Percentiles rank a stretch among this genome's conserved stretches.
Conservation (phyloP, 768 basidiomycete genomes). For the Gloeophyllum trabeum region DNA sequence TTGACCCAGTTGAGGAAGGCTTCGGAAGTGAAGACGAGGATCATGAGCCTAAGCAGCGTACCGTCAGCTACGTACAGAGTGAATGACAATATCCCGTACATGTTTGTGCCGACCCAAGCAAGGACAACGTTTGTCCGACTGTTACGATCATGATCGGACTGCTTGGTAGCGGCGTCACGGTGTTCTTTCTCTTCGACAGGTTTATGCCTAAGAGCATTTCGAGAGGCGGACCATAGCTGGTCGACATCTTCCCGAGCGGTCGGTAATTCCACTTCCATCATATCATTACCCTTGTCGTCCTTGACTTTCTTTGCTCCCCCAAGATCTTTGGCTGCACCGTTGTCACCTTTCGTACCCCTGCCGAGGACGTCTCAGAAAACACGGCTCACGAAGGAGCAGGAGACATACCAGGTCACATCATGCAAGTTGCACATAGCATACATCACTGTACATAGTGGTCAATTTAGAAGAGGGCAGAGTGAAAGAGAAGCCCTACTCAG, state of each 20-base stretch:
- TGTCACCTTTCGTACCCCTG: slow-evolving; percentile 90
- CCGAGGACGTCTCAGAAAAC: not conserved
- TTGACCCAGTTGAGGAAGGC: slow-evolving; percentile 70
- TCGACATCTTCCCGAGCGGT: slow-evolving; percentile 82
- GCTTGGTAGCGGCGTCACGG: slow-evolving; percentile 80
- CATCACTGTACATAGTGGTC: slow-evolving; percentile 42
- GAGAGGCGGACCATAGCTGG: slow-evolving; percentile 73
- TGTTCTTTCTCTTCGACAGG: slow-evolving; percentile 69
- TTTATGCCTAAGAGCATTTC: slow-evolving; percentile 54
- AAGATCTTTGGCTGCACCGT: slow-evolving; percentile 77
- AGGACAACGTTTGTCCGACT: slow-evolving; percentile 80
- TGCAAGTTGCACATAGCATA: slow-evolving; percentile 92
- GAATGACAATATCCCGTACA: slow-evolving; percentile 27
- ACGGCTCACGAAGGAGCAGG: not conserved
- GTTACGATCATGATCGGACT: slow-evolving; percentile 78
- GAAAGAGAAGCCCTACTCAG: slow-evolving; percentile 35
- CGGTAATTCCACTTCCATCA: slow-evolving; percentile 80
- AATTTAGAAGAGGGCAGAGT: not conserved
- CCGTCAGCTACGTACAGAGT: slow-evolving; percentile 6
- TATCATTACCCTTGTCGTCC: slow-evolving; percentile 72
- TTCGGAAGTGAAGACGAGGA: slow-evolving; percentile 63
- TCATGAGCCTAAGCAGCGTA: slow-evolving; percentile 39
- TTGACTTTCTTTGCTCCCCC: slow-evolving; percentile 87
- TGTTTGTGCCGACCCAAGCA: slow-evolving; percentile 77
- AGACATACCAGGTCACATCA: slow-evolving; percentile 65